Conservation (phyloP, 2,329 filamentous ascomycete species). For the Fusarium proliferatum region DNA sequence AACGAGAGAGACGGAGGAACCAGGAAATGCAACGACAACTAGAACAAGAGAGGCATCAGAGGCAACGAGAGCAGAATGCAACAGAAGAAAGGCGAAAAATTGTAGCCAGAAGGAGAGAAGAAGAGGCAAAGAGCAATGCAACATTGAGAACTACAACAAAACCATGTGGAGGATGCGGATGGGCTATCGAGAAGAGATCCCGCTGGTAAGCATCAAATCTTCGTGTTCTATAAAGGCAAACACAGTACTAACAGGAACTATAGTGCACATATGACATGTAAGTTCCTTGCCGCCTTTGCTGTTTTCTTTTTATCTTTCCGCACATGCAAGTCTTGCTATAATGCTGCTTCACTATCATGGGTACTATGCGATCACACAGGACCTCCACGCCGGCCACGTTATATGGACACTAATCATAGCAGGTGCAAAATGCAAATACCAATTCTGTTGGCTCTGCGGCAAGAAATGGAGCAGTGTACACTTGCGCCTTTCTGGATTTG, state of each 20-base stretch:
- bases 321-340: neutral
- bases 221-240: neutral
- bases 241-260: slow-evolving; percentile 37
- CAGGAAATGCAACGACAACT: neutral
- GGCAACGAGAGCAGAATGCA: slow-evolving; percentile 23
- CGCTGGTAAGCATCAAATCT: slow-evolving; percentile 54
- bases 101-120: slow-evolving; percentile 45
- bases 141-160: slow-evolving; percentile 50
- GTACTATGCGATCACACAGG: slow-evolving; percentile 27
- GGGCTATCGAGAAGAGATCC: slow-evolving; percentile 54
- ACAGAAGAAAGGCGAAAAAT: slow-evolving; percentile 44
- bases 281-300: slow-evolving; percentile 33
- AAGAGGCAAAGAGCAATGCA: slow-evolving; percentile 49
- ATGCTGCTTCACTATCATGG: slow-evolving; percentile 1
- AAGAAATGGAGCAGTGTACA: slow-evolving; percentile 37
- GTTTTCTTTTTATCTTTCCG: neutral
- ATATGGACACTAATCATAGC: slow-evolving; percentile 22
- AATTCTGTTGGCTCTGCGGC: slow-evolving; percentile 52
- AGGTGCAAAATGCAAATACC: slow-evolving; percentile 50
- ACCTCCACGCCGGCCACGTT: neutral
- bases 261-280: slow-evolving; percentile 58
- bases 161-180: slow-evolving; percentile 53
- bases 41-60: neutral
- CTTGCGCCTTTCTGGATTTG: neutral
- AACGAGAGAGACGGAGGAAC: neutral